Conservation (phyloP, 768 basidiomycete genomes). For the Ephemerocybe angulata region DNA sequence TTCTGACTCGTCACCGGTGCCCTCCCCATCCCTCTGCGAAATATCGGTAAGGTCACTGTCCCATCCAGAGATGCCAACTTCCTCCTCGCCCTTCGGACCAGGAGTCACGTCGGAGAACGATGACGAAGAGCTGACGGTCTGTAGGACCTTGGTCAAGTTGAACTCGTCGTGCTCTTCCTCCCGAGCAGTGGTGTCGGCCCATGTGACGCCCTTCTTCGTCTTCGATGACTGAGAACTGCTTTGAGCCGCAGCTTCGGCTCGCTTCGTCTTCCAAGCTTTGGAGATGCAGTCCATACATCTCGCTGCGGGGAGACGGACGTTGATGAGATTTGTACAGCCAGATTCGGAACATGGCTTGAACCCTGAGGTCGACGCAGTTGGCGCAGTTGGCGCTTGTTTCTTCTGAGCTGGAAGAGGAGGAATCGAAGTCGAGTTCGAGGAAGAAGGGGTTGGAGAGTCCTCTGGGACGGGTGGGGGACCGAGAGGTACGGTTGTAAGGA, state of each 20-base stretch:
- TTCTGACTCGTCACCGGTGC: not conserved
- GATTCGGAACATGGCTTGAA: not conserved
- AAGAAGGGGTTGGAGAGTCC: too few relatives aligned
- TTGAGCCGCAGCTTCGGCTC: not conserved
- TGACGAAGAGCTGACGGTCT: not conserved
- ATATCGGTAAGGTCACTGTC: constrained; percentile 34
- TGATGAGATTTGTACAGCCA: constrained; percentile 1
- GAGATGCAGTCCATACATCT: constrained; percentile 8
- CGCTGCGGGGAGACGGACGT: not conserved
- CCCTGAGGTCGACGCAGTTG: not conserved
- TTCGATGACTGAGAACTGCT: not conserved
- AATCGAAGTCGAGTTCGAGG: not conserved
- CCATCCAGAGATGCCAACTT: constrained; percentile 20
- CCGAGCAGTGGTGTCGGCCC: constrained; percentile 27
- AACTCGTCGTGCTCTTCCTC: constrained; percentile 4
- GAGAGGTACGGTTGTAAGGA: not conserved
- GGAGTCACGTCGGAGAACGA: not conserved
- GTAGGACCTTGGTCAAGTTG: not conserved
- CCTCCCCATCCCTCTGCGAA: constrained; percentile 19
- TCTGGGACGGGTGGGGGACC: not conserved
- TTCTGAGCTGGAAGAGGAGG: not conserved
- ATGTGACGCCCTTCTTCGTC: constrained; percentile 30
- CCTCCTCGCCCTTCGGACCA: not conserved
- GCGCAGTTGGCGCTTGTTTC: not conserved
- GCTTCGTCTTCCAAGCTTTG: constrained; percentile 8